Evolutionary conservation across 768 basidiomycete species (phyloP).

Genomic region (Dendrothele bispora): DNA sequence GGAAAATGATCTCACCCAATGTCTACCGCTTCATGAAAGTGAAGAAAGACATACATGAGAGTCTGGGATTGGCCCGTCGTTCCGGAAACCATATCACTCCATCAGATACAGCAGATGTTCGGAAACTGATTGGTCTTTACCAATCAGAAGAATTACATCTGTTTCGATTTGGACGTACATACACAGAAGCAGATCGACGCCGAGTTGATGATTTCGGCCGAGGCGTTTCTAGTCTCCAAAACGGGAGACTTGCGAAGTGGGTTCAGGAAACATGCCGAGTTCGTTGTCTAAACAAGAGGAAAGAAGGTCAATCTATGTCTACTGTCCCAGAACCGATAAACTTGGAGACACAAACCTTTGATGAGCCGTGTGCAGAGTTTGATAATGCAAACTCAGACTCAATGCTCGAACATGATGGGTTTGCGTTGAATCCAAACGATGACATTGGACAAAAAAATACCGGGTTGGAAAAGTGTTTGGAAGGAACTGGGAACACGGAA

Average conservation of each 20-base stretch:
- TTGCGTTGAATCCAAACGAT: constrained; percentile 1
- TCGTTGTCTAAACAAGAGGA: not conserved
- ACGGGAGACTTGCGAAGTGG: constrained; percentile 7
- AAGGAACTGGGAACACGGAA: too few relatives aligned
- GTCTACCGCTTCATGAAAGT: constrained; percentile 13
- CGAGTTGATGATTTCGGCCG: constrained; percentile 10
- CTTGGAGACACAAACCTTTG: not conserved
- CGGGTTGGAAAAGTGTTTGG: too few relatives aligned
- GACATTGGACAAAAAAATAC: not conserved
- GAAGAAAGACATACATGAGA: constrained; percentile 12
- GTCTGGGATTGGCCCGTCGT: constrained; percentile 8
- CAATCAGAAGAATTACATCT: constrained; percentile 7
- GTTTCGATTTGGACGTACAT: constrained; percentile 6
- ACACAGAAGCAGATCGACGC: not conserved
- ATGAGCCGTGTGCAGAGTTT: not conserved
- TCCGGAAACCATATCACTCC: constrained; percentile 14
- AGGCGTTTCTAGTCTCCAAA: not conserved
- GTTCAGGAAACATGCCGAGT: constrained; percentile 3
- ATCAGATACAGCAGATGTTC: not conserved
- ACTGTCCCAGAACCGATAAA: not conserved
- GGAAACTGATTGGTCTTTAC: constrained; percentile 8
- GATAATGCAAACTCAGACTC: not conserved
- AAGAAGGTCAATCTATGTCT: not conserved
- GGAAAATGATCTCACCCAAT: constrained; percentile 15
- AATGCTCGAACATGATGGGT: not conserved